A percentile compares a stretch with the other conserved stretches of the same genome.
Conservation (phyloP, 139 green algal genomes). For the Chlamydomonas incerta region DNA sequence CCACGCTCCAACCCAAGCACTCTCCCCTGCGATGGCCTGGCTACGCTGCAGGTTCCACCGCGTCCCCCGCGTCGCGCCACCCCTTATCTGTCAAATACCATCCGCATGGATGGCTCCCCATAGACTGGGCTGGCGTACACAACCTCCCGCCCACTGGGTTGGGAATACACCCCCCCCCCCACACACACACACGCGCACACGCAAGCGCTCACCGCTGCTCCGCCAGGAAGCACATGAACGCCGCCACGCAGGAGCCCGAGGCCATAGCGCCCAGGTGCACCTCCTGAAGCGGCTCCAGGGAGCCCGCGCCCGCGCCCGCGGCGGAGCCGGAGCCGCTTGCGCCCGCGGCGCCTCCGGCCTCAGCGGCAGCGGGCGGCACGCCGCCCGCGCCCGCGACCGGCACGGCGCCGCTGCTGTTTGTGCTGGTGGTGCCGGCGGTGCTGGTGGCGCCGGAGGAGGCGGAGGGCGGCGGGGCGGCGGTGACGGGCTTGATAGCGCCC, state of each 20-base stretch:
- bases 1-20: too few relatives aligned
- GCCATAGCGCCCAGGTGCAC: constrained; percentile 80
- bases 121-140: too few relatives aligned
- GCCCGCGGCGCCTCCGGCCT: not conserved
- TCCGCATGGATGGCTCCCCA: too few relatives aligned
- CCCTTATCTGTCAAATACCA: too few relatives aligned
- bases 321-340: not conserved
- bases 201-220: constrained; percentile 27
- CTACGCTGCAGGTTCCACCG: too few relatives aligned
- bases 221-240: constrained; percentile 77
- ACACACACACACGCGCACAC: too few relatives aligned
- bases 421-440: not conserved
- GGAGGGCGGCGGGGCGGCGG: not conserved
- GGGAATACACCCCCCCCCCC: too few relatives aligned
- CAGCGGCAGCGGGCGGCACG: not conserved
- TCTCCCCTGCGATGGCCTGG: too few relatives aligned
- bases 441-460: not conserved
- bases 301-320: not conserved
- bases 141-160: too few relatives aligned
- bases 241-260: constrained; percentile 76
- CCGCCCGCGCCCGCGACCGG: too few relatives aligned
- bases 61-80: too few relatives aligned
- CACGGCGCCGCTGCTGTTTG: not conserved
- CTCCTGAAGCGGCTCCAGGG: constrained; percentile 42
- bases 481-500: constrained; percentile 53